Conservation (phyloP, 148 eudicot species). For the Fagopyrum tataricum region DNA sequence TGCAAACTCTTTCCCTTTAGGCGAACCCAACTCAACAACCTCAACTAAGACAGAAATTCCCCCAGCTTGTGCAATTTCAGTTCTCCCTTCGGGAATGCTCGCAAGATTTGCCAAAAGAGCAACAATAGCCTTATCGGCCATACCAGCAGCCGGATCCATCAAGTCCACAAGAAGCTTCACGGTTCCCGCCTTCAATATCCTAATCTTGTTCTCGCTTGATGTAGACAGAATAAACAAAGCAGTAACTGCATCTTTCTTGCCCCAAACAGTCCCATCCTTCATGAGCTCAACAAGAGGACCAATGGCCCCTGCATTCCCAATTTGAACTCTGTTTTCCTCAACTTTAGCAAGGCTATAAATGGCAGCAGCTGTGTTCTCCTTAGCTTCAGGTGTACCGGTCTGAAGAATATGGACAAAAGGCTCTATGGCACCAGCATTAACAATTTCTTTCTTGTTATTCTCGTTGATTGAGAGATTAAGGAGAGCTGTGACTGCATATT, state of each 20-base stretch:
- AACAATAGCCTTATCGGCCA: constrained; percentile 86
- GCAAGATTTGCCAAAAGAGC: constrained; percentile 87
- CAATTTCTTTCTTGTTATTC: constrained; percentile 70
- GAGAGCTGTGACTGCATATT: constrained; percentile 79
- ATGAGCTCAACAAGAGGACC: constrained; percentile 65
- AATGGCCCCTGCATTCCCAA: constrained; percentile 73
- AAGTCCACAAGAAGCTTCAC: constrained; percentile 65
- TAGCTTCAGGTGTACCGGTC: constrained; percentile 76
- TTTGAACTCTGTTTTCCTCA: constrained; percentile 51
- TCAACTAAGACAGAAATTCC: constrained; percentile 81
- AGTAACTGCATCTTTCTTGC: constrained; percentile 84
- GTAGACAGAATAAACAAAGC: constrained; percentile 79
- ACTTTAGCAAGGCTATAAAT: constrained; percentile 66
- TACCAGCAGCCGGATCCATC: constrained; percentile 81
- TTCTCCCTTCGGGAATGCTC: constrained; percentile 59
- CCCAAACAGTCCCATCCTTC: constrained; percentile 64
- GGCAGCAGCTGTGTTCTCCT: constrained; percentile 84
- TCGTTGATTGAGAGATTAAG: constrained; percentile 79
- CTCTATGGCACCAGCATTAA: constrained; percentile 62
- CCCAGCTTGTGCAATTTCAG: constrained; percentile 58
- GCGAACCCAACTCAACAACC: constrained; percentile 82
- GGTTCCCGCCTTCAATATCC: constrained; percentile 69
- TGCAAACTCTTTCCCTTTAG: constrained; percentile 88
- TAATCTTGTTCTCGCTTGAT: constrained; percentile 52
- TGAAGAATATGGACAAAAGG: constrained; percentile 71